Conservation (phyloP, 1,139 yeast species). For the Oligophagozyma castellii region DNA sequence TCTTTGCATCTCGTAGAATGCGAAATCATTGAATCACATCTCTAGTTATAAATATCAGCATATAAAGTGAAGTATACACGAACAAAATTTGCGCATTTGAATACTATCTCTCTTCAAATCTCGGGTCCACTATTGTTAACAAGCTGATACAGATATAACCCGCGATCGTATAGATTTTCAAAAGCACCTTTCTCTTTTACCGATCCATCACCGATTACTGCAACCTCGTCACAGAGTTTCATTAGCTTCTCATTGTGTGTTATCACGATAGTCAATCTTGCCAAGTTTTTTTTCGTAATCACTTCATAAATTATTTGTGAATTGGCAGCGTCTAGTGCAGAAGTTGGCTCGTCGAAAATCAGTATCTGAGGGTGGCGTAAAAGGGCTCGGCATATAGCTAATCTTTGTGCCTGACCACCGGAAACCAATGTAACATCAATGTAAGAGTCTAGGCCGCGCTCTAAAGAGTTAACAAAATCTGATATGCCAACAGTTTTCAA, state of each 20-base stretch:
- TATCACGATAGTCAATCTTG: conserved; percentile 28
- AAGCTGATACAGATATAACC: no score
- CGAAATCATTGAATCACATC: background rate
- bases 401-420: conserved; percentile 71
- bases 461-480: conserved; percentile 38
- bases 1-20: background rate
- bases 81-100: no score
- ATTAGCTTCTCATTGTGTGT: conserved; percentile 52
- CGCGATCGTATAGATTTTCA: conserved; percentile 16
- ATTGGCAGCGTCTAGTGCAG: conserved; percentile 56
- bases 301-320: conserved; percentile 30
- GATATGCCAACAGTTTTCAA: conserved; percentile 36
- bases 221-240: conserved; percentile 32
- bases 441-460: conserved; percentile 42
- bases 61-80: no score
- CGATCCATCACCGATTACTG: conserved; percentile 33
- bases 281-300: conserved; percentile 21
- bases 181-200: conserved; percentile 29
- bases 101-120: no score
- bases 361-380: conserved; percentile 48
- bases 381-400: conserved; percentile 64
- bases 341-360: conserved; percentile 68
- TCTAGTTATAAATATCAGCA: background rate
- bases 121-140: no score
- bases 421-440: conserved; percentile 50